Conservation (phyloP, 2,329 filamentous ascomycete genomes). For the Penicillium sclerotigenum region DNA sequence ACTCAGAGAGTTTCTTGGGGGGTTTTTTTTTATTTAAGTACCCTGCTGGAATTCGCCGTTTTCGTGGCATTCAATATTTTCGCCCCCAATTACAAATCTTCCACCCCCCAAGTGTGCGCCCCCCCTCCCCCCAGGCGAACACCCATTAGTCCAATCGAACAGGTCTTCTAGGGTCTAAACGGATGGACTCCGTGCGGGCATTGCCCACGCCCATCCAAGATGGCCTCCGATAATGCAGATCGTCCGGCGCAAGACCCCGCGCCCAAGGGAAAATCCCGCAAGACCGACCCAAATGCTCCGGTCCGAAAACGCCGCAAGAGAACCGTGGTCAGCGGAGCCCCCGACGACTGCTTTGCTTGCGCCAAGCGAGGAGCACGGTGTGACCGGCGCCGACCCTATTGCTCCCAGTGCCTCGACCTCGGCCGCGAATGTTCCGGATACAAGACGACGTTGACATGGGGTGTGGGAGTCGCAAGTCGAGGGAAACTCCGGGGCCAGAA, state of each 20-base stretch:
- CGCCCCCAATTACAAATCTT: not conserved
- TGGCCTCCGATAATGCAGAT: constrained; percentile 15
- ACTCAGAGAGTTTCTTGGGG: not conserved
- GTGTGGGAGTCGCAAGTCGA: constrained; percentile 88
- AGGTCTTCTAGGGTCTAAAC: not conserved
- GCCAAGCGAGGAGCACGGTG: constrained; percentile 79
- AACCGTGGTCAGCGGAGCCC: constrained; percentile 81
- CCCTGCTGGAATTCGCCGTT: not conserved
- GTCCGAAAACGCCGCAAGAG: constrained; percentile 74
- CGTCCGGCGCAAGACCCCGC: constrained; percentile 20
- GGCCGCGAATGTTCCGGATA: constrained; percentile 94
- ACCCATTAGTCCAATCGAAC: not conserved
- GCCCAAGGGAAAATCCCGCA: constrained; percentile 26
- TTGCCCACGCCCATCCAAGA: constrained; percentile 12
- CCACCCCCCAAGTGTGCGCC: not conserved
- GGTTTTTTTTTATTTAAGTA: not conserved
- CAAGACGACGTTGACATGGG: constrained; percentile 95
- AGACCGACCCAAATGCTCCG: constrained; percentile 26
- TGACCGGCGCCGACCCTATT: constrained; percentile 89
- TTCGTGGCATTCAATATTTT: not conserved
- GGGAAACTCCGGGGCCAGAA: constrained; percentile 90
- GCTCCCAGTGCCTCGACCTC: constrained; percentile 86
- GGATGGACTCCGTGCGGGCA: constrained; percentile 18
- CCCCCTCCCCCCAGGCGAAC: too few relatives aligned
- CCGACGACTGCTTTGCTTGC: constrained; percentile 94